These are phyloP conservation scores for Chamaenerion angustifolium DNA, from an alignment of 345 rosid genomes.

Conservation along the genomic window DNA sequence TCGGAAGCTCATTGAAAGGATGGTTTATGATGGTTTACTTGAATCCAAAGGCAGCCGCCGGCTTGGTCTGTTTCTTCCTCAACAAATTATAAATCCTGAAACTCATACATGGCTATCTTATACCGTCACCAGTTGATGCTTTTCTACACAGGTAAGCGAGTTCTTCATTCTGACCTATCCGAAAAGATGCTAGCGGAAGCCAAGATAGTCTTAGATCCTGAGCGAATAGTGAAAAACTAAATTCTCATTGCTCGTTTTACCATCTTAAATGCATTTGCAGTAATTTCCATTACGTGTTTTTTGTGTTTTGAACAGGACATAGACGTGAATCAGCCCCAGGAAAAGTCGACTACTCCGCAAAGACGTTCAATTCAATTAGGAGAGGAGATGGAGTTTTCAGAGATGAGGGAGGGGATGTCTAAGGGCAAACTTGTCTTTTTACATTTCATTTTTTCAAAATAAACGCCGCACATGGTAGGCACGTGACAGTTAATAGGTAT, in stretches of 20 bases:
- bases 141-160: constrained; percentile 57
- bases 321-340: constrained; percentile 23
- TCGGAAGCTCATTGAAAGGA: constrained; percentile 56
- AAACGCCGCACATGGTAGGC: too few relatives aligned
- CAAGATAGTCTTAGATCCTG: constrained; percentile 39
- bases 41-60: constrained; percentile 64
- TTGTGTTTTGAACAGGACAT: constrained; percentile 33
- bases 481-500: too few relatives aligned
- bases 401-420: too few relatives aligned
- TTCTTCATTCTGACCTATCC: constrained; percentile 49
- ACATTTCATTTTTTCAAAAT: too few relatives aligned
- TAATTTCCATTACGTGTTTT: neutral
- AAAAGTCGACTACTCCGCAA: constrained; percentile 11
- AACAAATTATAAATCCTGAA: neutral
- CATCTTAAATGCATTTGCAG: neutral
- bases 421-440: too few relatives aligned
- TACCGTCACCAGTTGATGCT: neutral
- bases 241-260: neutral
- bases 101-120: neutral
- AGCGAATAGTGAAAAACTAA: constrained; percentile 37
- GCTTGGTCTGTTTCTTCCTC: constrained; percentile 38
- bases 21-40: constrained; percentile 65
- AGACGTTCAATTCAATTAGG: too few relatives aligned
- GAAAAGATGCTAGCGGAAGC: constrained; percentile 69
- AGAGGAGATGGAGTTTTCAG: too few relatives aligned